phyloP scores from a whole-genome alignment of 176 grass and related monocot species.

The Alloteropsis semialata region DNA sequence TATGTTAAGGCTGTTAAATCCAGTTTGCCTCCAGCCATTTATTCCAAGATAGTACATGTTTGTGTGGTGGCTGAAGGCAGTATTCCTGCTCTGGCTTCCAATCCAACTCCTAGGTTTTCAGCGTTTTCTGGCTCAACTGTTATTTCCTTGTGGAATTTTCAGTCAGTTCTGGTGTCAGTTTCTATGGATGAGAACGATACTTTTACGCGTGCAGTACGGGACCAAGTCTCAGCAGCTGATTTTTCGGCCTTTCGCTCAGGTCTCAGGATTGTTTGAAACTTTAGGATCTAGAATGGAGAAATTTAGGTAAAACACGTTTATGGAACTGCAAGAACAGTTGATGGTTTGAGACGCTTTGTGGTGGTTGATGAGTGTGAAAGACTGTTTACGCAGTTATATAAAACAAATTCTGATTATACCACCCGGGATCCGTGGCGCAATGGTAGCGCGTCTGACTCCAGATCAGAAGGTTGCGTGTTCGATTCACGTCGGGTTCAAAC shows the following conservation, averaged over 20 bases:
- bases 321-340: too few relatives aligned
- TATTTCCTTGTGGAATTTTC: background rate
- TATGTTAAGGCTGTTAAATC: background rate
- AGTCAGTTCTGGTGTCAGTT: background rate
- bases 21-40: background rate
- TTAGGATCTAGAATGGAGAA: background rate
- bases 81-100: background rate
- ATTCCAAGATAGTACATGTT: background rate
- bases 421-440: slow-evolving; percentile 77
- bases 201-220: background rate
- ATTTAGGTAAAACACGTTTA: background rate
- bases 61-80: background rate
- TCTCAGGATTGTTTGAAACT: background rate
- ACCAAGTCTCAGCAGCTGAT: background rate
- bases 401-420: background rate
- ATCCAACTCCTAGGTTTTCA: background rate
- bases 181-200: background rate
- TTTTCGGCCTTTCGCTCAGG: background rate
- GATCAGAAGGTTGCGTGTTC: slow-evolving; percentile 99
- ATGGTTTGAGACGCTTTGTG: too few relatives aligned
- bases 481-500: slow-evolving; percentile 99
- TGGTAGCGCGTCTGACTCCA: slow-evolving; percentile 99
- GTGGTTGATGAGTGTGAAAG: too few relatives aligned
- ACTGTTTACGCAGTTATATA: too few relatives aligned
- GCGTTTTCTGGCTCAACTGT: background rate